phyloP scores from a whole-genome alignment of 192 early-diverging fungal genomes.

The Dissophora globulifera region DNA sequence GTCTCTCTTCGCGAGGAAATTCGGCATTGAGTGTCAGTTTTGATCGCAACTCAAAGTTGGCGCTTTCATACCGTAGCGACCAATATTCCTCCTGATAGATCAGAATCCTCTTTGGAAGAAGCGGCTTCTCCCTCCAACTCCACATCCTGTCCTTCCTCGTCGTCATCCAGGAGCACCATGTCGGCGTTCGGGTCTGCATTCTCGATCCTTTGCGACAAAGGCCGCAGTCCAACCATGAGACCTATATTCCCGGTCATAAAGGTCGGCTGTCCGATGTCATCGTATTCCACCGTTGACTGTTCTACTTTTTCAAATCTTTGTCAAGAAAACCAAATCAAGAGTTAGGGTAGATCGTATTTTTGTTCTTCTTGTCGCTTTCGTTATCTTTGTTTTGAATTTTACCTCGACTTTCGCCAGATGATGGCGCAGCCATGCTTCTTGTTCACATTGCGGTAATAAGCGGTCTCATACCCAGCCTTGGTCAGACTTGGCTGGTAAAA shows the following conservation, averaged over 20 bases:
- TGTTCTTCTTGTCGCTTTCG: neutral
- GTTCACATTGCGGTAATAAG: constrained; percentile 33
- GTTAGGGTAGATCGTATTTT: neutral
- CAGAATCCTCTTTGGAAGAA: neutral
- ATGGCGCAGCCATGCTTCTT: constrained; percentile 54
- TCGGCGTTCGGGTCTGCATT: constrained; percentile 52
- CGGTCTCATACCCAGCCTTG: constrained; percentile 47
- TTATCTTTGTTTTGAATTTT: neutral
- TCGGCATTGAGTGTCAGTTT: no score
- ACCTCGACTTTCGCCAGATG: constrained; percentile 44
- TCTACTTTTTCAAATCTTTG: constrained; percentile 42
- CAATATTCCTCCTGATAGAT: constrained; percentile 32
- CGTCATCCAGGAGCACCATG: constrained; percentile 39
- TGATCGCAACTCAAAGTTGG: no score
- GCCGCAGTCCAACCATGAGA: constrained; percentile 45
- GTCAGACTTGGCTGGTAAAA: constrained; percentile 30
- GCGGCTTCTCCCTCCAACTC: no score
- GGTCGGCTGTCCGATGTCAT: constrained; percentile 43
- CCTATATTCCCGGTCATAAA: constrained; percentile 47
- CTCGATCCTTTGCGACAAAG: constrained; percentile 10
- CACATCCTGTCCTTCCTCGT: neutral
- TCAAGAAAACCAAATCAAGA: neutral
- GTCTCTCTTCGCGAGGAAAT: no score
- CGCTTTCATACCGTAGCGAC: constrained; percentile 35
- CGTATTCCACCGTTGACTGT: constrained; percentile 38